A percentile compares a stretch with the other conserved stretches of the same genome.
Conservation (phyloP, 73 alveolate genomes). For the Paramecium sexaurelia region DNA sequence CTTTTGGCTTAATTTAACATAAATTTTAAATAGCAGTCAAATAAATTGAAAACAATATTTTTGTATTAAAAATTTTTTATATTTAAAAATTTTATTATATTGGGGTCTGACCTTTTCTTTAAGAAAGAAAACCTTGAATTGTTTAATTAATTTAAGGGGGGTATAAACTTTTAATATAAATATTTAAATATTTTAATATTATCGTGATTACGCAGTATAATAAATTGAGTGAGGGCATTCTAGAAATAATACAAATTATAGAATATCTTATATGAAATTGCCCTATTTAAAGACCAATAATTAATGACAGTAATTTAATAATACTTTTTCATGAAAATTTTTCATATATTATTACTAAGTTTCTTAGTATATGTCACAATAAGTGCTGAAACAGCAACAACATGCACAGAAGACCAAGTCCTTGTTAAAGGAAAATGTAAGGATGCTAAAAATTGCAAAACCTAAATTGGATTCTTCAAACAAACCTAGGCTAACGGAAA, state of each 20-base stretch:
- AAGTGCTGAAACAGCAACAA: background rate
- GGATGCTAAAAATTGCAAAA: background rate
- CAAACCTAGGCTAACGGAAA: background rate
- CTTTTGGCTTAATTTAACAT: too few species aligned
- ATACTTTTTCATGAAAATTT: background rate
- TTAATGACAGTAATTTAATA: background rate
- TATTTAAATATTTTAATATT: background rate
- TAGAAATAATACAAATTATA: background rate
- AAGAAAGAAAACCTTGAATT: background rate
- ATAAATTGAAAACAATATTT: too few species aligned
- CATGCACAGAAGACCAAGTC: conserved; percentile 5
- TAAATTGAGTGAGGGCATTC: background rate
- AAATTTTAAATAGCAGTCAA: too few species aligned
- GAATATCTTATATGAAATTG: background rate
- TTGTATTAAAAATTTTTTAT: background rate
- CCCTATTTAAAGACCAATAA: background rate
- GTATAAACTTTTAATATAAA: background rate
- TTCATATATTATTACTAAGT: background rate
- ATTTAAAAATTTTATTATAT: too few species aligned
- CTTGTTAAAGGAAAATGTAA: background rate
- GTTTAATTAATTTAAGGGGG: background rate
- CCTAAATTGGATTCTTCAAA: background rate
- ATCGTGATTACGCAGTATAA: background rate
- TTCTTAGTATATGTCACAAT: background rate
- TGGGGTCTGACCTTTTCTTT: too few species aligned